Evolutionary conservation across 2,329 filamentous ascomycete genomes (phyloP).

Genomic region (Fusarium napiforme): DNA sequence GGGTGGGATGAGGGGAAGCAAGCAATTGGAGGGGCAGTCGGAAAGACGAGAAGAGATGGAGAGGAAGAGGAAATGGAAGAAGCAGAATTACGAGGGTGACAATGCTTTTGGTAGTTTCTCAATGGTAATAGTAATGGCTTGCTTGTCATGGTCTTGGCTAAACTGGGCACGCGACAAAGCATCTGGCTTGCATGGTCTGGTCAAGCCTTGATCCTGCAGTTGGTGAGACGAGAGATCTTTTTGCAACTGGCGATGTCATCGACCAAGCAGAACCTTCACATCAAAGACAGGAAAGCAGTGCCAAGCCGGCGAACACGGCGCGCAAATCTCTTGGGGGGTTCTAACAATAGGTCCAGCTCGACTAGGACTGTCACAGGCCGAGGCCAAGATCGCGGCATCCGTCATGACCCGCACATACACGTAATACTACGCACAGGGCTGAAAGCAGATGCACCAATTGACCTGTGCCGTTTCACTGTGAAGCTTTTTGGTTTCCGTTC

Average conservation of each 20-base stretch:
- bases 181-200: background rate
- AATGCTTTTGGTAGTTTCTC: conserved; percentile 7
- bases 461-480: background rate
- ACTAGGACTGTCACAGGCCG: background rate
- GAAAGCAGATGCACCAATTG: conserved; percentile 23
- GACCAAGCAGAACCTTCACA: conserved; percentile 10
- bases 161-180: conserved; percentile 30
- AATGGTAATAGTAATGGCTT: background rate
- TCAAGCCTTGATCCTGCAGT: conserved; percentile 2
- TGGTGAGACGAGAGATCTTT: conserved; percentile 10
- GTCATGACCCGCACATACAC: conserved; percentile 38
- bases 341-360: background rate
- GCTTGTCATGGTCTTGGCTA: conserved; percentile 20
- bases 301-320: conserved; percentile 37
- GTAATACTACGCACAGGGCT: conserved; percentile 37
- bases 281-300: conserved; percentile 15
- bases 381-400: conserved; percentile 25
- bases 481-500: background rate
- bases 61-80: background rate
- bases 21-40: conserved; percentile 19
- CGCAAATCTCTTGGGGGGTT: conserved; percentile 17
- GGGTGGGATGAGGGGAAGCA: conserved; percentile 21
- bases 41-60: background rate
- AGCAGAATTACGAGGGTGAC: conserved; percentile 6
- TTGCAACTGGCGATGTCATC: conserved; percentile 21